Conservation (phyloP, 2,329 filamentous ascomycete genomes). For the Tolypocladium guangdongense region DNA sequence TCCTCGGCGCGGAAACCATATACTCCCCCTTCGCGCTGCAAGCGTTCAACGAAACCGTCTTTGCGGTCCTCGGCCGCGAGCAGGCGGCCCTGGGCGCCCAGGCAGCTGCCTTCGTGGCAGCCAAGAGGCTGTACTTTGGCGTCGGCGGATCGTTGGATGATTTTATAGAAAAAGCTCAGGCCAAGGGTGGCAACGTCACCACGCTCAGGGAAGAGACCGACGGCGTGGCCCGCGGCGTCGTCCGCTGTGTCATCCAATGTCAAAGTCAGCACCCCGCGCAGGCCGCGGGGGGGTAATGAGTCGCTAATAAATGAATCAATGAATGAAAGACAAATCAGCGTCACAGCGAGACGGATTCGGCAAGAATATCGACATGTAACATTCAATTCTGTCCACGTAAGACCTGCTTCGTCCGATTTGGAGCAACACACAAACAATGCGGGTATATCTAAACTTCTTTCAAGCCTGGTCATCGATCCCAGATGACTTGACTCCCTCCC, state of each 20-base stretch:
- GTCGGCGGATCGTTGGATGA: constrained; percentile 74
- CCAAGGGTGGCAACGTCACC: constrained; percentile 35
- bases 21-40: constrained; percentile 64
- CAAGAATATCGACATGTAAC: not conserved
- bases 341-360: not conserved
- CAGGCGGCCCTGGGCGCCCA: constrained; percentile 20
- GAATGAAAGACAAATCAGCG: not conserved
- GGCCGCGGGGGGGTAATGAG: not conserved
- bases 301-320: not conserved
- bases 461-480: not conserved
- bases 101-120: constrained; percentile 56
- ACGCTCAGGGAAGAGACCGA: constrained; percentile 47
- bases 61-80: constrained; percentile 43
- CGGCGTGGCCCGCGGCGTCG: constrained; percentile 51
- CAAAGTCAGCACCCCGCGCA: not conserved
- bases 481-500: not conserved
- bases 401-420: not conserved
- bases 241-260: constrained; percentile 32
- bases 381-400: not conserved
- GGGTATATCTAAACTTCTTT: not conserved
- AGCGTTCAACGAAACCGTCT: constrained; percentile 57
- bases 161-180: constrained; percentile 45
- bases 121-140: constrained; percentile 75
- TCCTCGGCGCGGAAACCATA: constrained; percentile 73
- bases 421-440: not conserved